Evolutionary conservation across 2,329 filamentous ascomycete genomes (phyloP).

Genomic region (Calonectria pseudoturangicola): DNA sequence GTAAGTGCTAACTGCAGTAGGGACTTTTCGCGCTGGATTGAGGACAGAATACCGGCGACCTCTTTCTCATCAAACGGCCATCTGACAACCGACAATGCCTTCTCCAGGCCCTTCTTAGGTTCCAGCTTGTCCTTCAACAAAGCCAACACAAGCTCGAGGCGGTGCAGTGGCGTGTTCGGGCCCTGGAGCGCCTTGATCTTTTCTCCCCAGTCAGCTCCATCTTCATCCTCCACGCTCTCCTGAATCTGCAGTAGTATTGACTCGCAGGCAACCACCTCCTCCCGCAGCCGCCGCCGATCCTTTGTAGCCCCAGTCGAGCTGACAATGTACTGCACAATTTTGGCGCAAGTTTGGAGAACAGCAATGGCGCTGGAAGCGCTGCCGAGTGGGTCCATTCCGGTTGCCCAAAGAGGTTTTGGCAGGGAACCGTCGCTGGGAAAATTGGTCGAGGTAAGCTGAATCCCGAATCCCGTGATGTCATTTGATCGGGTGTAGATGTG

Average conservation of each 20-base stretch:
- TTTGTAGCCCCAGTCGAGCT: not conserved
- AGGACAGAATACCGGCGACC: not conserved
- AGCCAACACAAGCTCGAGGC: constrained; percentile 1
- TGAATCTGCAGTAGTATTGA: constrained; percentile 16
- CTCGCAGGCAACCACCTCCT: constrained; percentile 21
- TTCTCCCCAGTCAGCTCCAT: not conserved
- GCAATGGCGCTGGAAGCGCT: not conserved
- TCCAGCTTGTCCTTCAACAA: constrained; percentile 9
- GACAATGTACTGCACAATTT: constrained; percentile 9
- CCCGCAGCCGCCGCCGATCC: constrained; percentile 12
- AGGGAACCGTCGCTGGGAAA: not conserved
- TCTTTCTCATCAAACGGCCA: constrained; percentile 21
- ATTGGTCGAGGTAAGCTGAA: not conserved
- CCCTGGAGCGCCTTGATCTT: not conserved
- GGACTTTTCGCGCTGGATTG: constrained; percentile 2
- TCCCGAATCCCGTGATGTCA: constrained; percentile 1
- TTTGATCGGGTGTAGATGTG: not conserved
- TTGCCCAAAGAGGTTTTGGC: not conserved
- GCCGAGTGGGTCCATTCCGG: constrained; percentile 19
- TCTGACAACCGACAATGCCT: not conserved
- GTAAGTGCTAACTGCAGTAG: constrained; percentile 3
- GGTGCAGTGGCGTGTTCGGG: not conserved
- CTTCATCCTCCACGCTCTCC: not conserved
- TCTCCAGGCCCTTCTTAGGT: not conserved
- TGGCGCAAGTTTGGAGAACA: constrained; percentile 1